Conservation (phyloP, 768 basidiomycete species). For the Leccinum incarnatum region DNA sequence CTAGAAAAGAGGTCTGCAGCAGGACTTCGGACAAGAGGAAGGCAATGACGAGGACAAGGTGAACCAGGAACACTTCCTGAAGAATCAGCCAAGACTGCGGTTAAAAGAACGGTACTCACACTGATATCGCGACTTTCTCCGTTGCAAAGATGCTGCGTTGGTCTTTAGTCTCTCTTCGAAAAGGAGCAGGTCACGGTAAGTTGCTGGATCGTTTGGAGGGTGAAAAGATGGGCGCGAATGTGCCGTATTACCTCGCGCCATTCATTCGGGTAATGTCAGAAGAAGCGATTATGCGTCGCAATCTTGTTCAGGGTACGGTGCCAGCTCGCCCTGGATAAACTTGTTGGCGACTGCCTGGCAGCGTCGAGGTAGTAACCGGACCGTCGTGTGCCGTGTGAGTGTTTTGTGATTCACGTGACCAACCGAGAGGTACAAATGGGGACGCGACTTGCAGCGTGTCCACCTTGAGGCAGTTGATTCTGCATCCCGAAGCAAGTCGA, state of each 20-base stretch:
- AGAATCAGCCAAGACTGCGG: slow-evolving; percentile 18
- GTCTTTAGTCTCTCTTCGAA: slow-evolving; percentile 98
- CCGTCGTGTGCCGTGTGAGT: slow-evolving; percentile 5
- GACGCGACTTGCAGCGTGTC: slow-evolving; percentile 24
- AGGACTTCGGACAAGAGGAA: slow-evolving; percentile 77
- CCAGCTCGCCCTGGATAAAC: neutral
- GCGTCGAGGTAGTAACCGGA: slow-evolving; percentile 1
- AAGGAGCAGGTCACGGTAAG: slow-evolving; percentile 82
- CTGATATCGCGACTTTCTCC: slow-evolving; percentile 80
- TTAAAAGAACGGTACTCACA: slow-evolving; percentile 42
- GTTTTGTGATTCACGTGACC: slow-evolving; percentile 25
- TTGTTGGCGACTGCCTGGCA: neutral
- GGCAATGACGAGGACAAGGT: slow-evolving; percentile 63
- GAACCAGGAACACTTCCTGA: slow-evolving; percentile 65
- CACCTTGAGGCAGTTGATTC: slow-evolving; percentile 24
- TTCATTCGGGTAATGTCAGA: slow-evolving; percentile 9
- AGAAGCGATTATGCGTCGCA: neutral
- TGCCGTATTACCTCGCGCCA: slow-evolving; percentile 23
- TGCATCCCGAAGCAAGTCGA: slow-evolving; percentile 15
- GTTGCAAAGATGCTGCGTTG: slow-evolving; percentile 78
- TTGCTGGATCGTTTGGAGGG: slow-evolving; percentile 73
- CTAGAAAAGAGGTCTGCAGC: slow-evolving; percentile 63
- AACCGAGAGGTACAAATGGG: slow-evolving; percentile 16
- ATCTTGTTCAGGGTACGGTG: neutral
- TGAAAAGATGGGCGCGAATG: slow-evolving; percentile 40